Evolutionary conservation across 345 rosid species (phyloP).

Genomic region (Orychophragmus violaceus): DNA sequence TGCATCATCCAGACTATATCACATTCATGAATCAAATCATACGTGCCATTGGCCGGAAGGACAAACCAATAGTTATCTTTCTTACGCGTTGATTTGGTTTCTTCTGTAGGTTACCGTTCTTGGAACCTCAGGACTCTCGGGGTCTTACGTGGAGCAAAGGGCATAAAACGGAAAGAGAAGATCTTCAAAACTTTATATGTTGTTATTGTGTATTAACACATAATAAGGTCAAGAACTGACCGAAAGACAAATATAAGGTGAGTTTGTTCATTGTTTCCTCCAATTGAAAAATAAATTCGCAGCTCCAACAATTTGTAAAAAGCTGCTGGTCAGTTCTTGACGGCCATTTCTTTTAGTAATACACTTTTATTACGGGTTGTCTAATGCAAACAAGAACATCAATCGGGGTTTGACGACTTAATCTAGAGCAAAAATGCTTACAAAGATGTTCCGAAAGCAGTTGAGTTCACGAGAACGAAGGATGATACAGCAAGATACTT

Average conservation of each 20-base stretch:
- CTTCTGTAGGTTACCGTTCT: constrained; percentile 71
- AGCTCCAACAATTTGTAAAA: no score
- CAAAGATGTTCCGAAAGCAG: no score
- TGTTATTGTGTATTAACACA: constrained; percentile 16
- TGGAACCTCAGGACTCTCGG: constrained; percentile 89
- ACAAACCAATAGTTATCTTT: not conserved
- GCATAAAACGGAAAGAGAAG: constrained; percentile 28
- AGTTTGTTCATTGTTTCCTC: constrained; percentile 12
- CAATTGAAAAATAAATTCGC: no score
- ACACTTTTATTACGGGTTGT: no score
- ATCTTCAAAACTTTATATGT: constrained; percentile 11
- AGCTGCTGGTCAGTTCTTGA: no score
- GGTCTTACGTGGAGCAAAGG: constrained; percentile 87
- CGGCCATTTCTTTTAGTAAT: no score
- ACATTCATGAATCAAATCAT: not conserved
- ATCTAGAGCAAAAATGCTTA: no score
- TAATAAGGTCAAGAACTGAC: constrained; percentile 28
- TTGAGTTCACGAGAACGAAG: no score
- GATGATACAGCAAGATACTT: no score
- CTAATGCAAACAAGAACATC: no score
- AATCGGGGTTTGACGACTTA: no score
- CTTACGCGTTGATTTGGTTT: not conserved
- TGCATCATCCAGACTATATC: not conserved
- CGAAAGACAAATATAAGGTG: constrained; percentile 8
- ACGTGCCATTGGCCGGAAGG: not conserved